Evolutionary conservation across 805 yeast species (phyloP).

Genomic region (Yarrowia sp.): DNA sequence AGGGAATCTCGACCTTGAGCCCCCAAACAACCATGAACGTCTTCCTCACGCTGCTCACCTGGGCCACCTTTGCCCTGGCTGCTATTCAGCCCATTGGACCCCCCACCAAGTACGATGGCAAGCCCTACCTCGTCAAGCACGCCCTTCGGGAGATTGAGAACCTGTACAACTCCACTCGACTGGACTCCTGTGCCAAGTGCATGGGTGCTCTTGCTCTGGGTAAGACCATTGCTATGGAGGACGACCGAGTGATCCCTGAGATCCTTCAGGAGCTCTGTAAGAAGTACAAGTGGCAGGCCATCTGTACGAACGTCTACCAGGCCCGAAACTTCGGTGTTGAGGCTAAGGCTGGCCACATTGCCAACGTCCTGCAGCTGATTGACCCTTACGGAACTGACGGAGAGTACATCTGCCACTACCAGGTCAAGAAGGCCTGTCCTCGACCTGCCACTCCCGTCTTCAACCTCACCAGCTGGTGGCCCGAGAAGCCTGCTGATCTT

Average conservation of each 20-base stretch:
- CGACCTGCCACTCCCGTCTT: slow-evolving; percentile 62
- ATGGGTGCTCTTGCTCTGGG: slow-evolving; percentile 31
- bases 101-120: slow-evolving; percentile 12
- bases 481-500: slow-evolving; percentile 52
- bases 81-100: slow-evolving; percentile 28
- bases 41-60: slow-evolving; percentile 2
- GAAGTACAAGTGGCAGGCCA: slow-evolving; percentile 33
- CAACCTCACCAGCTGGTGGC: slow-evolving; percentile 57
- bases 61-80: slow-evolving; percentile 31
- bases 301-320: slow-evolving; percentile 32
- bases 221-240: slow-evolving; percentile 23
- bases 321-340: slow-evolving; percentile 26
- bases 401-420: slow-evolving; percentile 65
- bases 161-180: slow-evolving; percentile 36
- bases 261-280: slow-evolving; percentile 25
- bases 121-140: slow-evolving; percentile 30
- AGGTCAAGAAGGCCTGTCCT: slow-evolving; percentile 58
- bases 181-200: slow-evolving; percentile 30
- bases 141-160: slow-evolving; percentile 36
- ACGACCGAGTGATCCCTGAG: slow-evolving; percentile 31
- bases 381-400: slow-evolving; percentile 63
- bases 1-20: neutral
- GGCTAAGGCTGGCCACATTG: slow-evolving; percentile 50
- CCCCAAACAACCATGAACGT: neutral
- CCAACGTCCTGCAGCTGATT: slow-evolving; percentile 59